Evolutionary conservation across 2,329 filamentous ascomycete species (phyloP).

Genomic region (Cladophialophora yegresii): DNA sequence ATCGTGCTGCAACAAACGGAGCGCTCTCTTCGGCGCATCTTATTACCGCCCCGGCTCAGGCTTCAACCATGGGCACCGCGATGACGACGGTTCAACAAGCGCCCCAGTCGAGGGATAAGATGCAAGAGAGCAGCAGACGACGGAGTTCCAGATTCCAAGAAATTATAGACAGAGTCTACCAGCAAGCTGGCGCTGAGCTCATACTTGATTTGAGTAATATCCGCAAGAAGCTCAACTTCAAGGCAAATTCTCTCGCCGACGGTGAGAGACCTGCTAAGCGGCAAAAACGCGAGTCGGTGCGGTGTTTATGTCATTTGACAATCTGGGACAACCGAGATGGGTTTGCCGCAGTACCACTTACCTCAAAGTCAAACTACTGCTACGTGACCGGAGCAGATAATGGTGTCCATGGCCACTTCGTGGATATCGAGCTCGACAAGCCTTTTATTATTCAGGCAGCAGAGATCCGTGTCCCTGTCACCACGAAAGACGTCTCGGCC

Average conservation of each 20-base stretch:
- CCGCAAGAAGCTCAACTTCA: conserved; percentile 35
- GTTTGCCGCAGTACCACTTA: conserved; percentile 12
- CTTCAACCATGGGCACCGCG: neutral
- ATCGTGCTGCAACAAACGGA: neutral
- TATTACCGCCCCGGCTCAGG: neutral
- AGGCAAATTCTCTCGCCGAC: conserved; percentile 19
- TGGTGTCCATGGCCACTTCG: conserved; percentile 26
- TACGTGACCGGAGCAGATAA: conserved; percentile 21
- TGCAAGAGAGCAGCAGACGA: conserved; percentile 14
- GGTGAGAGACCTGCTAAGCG: conserved; percentile 26
- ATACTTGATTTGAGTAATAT: conserved; percentile 31
- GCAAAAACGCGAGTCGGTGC: conserved; percentile 24
- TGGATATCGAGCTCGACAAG: conserved; percentile 32
- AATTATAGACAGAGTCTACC: conserved; percentile 20
- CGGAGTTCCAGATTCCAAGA: conserved; percentile 22
- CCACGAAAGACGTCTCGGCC: conserved; percentile 13
- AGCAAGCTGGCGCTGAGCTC: conserved; percentile 26
- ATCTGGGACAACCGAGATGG: conserved; percentile 36
- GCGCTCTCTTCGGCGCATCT: neutral
- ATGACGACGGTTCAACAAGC: conserved; percentile 14
- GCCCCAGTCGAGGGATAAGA: neutral
- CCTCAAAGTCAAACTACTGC: conserved; percentile 24
- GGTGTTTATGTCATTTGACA: conserved; percentile 33
- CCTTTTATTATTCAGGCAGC: conserved; percentile 32
- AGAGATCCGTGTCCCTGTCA: conserved; percentile 29